Conservation (phyloP, 495 filamentous ascomycete genomes). For the Aspergillus ostianus region DNA sequence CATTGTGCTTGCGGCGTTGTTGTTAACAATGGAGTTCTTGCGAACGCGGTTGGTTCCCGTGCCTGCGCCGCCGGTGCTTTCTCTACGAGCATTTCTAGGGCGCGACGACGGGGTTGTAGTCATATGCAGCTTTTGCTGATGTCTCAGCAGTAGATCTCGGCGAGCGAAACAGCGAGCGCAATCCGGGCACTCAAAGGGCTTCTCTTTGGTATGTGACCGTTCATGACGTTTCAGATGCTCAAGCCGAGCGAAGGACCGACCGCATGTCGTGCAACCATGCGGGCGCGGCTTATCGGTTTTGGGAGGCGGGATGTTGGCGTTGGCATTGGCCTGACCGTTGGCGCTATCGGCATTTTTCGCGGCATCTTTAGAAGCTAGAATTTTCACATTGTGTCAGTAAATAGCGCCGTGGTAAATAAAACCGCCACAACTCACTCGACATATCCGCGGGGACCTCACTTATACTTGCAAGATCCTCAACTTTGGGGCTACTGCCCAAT, state of each 20-base stretch:
- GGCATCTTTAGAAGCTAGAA: conserved; percentile 27
- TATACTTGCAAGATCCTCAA: conserved; percentile 46
- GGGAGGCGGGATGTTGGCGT: conserved; percentile 57
- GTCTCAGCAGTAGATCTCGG: conserved; percentile 85
- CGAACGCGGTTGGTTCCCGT: conserved; percentile 70
- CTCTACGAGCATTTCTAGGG: conserved; percentile 73
- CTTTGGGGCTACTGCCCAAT: conserved; percentile 34
- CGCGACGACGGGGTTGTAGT: conserved; percentile 88
- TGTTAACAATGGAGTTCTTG: conserved; percentile 84
- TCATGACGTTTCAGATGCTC: conserved; percentile 99
- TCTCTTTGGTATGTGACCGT: conserved; percentile 98
- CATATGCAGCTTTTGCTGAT: conserved; percentile 99
- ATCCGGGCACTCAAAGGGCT: conserved; percentile 97
- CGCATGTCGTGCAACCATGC: conserved; percentile 91
- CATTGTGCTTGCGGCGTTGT: conserved; percentile 54
- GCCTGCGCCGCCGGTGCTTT: conserved; percentile 79
- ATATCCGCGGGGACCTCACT: conserved; percentile 44
- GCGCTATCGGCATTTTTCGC: conserved; percentile 33
- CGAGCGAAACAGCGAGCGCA: conserved; percentile 94
- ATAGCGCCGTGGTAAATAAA: conserved; percentile 8
- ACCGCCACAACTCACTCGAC: conserved; percentile 40
- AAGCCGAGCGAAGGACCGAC: conserved; percentile 88
- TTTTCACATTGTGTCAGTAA: conserved; percentile 11
- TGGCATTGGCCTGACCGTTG: conserved; percentile 31
- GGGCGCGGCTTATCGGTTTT: conserved; percentile 98